Evolutionary conservation across 1,139 yeast species (phyloP).

Genomic region (Candida sp.): DNA sequence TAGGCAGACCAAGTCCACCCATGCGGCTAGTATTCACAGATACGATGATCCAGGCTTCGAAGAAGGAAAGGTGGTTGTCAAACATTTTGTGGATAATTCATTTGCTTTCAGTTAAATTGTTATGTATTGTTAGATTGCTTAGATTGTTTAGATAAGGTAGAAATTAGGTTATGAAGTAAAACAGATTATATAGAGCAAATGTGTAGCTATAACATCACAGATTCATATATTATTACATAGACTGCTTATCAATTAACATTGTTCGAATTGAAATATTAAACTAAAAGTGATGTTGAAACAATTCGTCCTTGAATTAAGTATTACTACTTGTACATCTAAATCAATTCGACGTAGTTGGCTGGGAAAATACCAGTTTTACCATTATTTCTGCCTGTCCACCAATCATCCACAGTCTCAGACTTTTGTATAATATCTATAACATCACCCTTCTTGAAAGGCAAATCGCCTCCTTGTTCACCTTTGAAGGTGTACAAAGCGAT

Average conservation of each 20-base stretch:
- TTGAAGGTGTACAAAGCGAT: conserved; percentile 85
- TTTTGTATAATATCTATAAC: conserved; percentile 85
- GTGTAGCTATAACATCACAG: too few species aligned
- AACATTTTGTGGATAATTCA: conserved; percentile 54
- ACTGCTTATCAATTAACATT: too few species aligned
- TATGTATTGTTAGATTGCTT: neutral
- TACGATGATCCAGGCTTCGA: conserved; percentile 46
- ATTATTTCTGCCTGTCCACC: conserved; percentile 96
- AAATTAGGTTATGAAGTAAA: too few species aligned
- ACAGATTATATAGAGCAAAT: too few species aligned
- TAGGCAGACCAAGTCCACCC: conserved; percentile 62
- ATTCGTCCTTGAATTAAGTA: too few species aligned
- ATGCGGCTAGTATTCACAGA: conserved; percentile 79
- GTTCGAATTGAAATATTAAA: too few species aligned
- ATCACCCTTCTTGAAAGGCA: conserved; percentile 92
- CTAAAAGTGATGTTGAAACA: too few species aligned
- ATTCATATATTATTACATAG: too few species aligned
- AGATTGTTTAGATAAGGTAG: too few species aligned
- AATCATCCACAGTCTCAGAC: conserved; percentile 85
- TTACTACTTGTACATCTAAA: conserved; percentile 25
- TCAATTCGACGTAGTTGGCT: conserved; percentile 90
- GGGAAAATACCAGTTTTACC: conserved; percentile 93
- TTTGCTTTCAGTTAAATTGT: conserved; percentile 14
- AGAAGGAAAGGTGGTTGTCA: conserved; percentile 68
- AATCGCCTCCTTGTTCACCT: conserved; percentile 90